phyloP scores from a whole-genome alignment of 208 protist species.

The Trypanosoma cruzi region DNA sequence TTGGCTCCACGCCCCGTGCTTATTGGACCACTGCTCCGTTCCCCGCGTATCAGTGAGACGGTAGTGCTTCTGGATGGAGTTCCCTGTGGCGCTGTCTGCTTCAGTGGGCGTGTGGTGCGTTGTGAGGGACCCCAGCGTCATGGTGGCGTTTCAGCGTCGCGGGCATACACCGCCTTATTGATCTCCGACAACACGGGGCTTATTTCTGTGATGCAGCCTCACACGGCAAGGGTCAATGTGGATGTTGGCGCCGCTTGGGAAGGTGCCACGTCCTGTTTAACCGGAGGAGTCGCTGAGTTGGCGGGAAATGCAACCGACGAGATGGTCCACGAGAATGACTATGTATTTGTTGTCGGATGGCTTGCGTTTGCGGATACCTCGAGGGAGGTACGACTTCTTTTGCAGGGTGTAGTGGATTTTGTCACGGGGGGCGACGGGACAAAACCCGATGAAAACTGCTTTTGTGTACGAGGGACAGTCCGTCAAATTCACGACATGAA shows the following conservation, averaged over 20 bases:
- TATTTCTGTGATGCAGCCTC: conserved; percentile 35
- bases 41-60: conserved; percentile 40
- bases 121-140: conserved; percentile 25
- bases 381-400: conserved; percentile 19
- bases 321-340: conserved; percentile 44
- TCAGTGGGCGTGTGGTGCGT: conserved; percentile 55
- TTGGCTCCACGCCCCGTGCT: conserved; percentile 15
- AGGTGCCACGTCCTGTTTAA: background rate
- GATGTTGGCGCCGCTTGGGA: background rate
- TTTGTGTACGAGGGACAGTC: conserved; percentile 44
- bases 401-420: conserved; percentile 24
- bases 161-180: conserved; percentile 33
- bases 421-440: background rate
- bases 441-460: conserved; percentile 2
- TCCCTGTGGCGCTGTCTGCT: conserved; percentile 37
- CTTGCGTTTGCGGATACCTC: conserved; percentile 49
- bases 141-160: conserved; percentile 14
- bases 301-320: conserved; percentile 1
- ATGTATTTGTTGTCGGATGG: conserved; percentile 50
- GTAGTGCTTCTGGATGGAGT: conserved; percentile 43
- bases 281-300: background rate
- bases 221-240: background rate
- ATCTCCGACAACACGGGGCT: conserved; percentile 35
- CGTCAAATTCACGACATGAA: conserved; percentile 45
- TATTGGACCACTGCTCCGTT: conserved; percentile 12